Evolutionary conservation across 164 flowering plant genomes (phyloP).

Genomic region (Kalanchoe fedtschenkoi): DNA sequence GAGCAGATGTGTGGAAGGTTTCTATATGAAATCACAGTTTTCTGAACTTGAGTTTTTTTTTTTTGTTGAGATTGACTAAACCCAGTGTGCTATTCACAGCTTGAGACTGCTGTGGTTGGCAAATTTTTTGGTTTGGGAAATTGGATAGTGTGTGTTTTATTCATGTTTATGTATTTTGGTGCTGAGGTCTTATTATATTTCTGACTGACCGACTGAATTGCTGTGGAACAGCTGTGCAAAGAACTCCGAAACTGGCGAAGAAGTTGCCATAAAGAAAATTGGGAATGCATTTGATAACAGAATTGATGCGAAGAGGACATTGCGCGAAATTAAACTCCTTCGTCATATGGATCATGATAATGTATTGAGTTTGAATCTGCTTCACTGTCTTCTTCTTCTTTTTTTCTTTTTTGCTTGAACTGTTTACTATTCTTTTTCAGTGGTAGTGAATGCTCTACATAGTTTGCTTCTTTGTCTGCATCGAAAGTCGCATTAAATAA

Average conservation of each 20-base stretch:
- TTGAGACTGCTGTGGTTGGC: too few species aligned
- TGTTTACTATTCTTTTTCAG: neutral
- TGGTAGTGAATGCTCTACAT: too few species aligned
- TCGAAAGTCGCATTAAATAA: too few species aligned
- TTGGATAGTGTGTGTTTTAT: too few species aligned
- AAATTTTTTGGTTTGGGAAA: too few species aligned
- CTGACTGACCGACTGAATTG: neutral
- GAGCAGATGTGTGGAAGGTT: too few species aligned
- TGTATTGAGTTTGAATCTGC: constrained; percentile 30
- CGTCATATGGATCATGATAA: constrained; percentile 75
- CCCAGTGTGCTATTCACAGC: too few species aligned
- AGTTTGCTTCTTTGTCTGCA: too few species aligned
- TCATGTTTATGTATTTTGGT: too few species aligned
- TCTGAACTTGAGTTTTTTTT: too few species aligned
- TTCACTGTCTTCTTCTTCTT: neutral
- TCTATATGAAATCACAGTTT: too few species aligned
- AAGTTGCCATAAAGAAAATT: constrained; percentile 73
- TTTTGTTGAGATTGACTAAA: too few species aligned
- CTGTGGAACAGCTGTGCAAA: constrained; percentile 38
- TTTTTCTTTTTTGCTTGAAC: neutral
- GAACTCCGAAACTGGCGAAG: constrained; percentile 60
- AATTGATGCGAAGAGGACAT: constrained; percentile 72
- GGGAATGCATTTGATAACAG: constrained; percentile 73
- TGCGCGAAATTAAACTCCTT: constrained; percentile 75
- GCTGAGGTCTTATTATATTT: neutral